phyloP scores from a whole-genome alignment of 768 basidiomycete species.

The Tephrocybe sp. region DNA sequence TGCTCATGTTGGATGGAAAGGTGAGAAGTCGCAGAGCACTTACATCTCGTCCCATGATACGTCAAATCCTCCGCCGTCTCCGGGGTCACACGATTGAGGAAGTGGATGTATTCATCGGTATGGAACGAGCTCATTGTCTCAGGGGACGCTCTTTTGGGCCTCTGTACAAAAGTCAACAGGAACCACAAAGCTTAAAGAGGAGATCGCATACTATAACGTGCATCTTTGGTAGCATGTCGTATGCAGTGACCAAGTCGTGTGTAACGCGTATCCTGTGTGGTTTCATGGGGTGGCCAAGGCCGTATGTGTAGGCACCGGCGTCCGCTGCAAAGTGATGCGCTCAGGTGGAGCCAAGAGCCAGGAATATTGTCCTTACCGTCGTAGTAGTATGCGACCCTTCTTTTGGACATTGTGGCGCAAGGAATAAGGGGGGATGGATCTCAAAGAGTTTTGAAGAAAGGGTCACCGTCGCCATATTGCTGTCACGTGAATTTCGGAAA shows the following conservation, averaged over 20 bases:
- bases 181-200: neutral
- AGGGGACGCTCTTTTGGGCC: constrained; percentile 67
- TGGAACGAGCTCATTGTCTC: constrained; percentile 90
- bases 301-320: constrained; percentile 75
- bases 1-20: constrained; percentile 17
- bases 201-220: constrained; percentile 70
- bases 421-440: constrained; percentile 6
- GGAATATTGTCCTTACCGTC: constrained; percentile 44
- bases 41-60: constrained; percentile 83
- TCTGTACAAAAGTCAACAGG: constrained; percentile 37
- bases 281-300: constrained; percentile 92
- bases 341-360: neutral
- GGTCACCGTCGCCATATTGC: too few species aligned
- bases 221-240: constrained; percentile 92
- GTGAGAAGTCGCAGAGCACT: neutral
- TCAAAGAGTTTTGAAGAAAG: too few species aligned
- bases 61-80: constrained; percentile 89
- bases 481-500: neutral
- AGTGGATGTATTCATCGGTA: constrained; percentile 97
- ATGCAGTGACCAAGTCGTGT: constrained; percentile 88
- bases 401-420: constrained; percentile 55
- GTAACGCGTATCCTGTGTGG: constrained; percentile 94
- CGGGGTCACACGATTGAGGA: constrained; percentile 84
- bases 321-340: constrained; percentile 54
- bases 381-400: constrained; percentile 80